Base-by-base conservation (phyloP, 768 basidiomycete genomes). In the Suillus subluteus region DNA sequence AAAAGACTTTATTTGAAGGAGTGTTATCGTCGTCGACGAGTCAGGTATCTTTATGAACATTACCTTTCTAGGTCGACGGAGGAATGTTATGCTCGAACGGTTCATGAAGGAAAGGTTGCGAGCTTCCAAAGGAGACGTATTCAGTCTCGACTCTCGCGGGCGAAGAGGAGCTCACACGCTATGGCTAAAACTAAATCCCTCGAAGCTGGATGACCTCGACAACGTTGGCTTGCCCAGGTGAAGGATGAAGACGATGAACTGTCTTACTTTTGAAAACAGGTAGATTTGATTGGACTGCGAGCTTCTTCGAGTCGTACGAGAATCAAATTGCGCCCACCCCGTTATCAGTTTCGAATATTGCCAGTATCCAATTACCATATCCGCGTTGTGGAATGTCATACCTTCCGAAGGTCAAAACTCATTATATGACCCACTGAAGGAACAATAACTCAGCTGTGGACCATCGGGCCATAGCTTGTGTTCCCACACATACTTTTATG, bases 101-200 rank as follows among this genome's bases (percentile, higher is more conserved):
- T 37, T 11, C 37, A 37, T 37, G 37, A 37, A 37, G 15, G 96
- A 99, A 78, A 82, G 94, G 66, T 94, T 96, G 74, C 84, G 91
- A 23, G 78, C 87, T 9, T 90, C 91, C 41, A 93, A 90, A 78
- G 88, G 90, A 54, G 82, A 81, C 11, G 83, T 87, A 15, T 98
- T 97, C 85, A 96, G 96, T 73, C 83, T 99, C 43, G 3, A 96
- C 44, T 46, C 44, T n/a, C 43, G 43, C 21, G 66, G 93, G 93
- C 68, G 95, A 95, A 70, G 92, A 92, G 59, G 93, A 97, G 58
- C 83, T 96, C 65, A 95, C 94, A 1, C 95, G 96, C 76, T 96
- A 95, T 76, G 94, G 94, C 3, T 92, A 94, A 78, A 95, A 95
- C 3, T 92, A 94, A 78, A 95, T 90, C 76, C 95, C 50, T 92